These are phyloP conservation scores for Chloris gayana DNA, from an alignment of 176 grass and related monocot genomes.

Conservation along the genomic window DNA sequence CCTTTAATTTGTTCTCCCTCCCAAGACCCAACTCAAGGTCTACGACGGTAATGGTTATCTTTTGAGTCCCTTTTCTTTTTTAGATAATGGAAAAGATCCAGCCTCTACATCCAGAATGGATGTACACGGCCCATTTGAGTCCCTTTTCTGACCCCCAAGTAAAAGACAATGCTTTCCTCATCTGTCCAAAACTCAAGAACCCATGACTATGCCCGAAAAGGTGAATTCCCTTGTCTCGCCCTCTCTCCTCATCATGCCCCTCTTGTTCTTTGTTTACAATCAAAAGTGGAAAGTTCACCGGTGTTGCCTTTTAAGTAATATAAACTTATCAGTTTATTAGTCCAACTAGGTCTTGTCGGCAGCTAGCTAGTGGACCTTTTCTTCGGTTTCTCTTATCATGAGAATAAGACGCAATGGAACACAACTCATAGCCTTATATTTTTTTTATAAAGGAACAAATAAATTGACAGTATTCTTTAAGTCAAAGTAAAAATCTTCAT, in stretches of 20 bases:
- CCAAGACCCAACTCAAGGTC: too few relatives aligned
- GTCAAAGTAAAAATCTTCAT: too few relatives aligned
- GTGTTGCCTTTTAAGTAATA: slow-evolving; percentile 28
- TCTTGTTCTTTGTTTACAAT: neutral
- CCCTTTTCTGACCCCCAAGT: neutral
- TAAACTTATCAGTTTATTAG: slow-evolving; percentile 13
- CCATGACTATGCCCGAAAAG: slow-evolving; percentile 30
- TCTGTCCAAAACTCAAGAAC: slow-evolving; percentile 33
- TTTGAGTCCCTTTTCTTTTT: neutral
- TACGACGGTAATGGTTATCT: neutral
- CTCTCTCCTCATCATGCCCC: neutral
- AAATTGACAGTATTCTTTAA: neutral
- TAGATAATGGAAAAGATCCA: too few relatives aligned
- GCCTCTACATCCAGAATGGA: too few relatives aligned
- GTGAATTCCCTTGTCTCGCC: neutral
- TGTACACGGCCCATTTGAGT: too few relatives aligned
- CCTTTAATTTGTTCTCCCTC: too few relatives aligned
- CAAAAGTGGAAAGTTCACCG: neutral
- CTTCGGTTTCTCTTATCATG: neutral
- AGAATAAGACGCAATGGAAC: neutral
- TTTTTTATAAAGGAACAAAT: neutral
- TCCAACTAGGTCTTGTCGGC: slow-evolving; percentile 41
- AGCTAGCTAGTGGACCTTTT: slow-evolving; percentile 6
- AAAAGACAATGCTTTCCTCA: slow-evolving; percentile 35
- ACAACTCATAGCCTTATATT: neutral